These are phyloP conservation scores for Trichoderma sp. DNA, from an alignment of 2,329 filamentous ascomycete genomes.

Conservation along the genomic window DNA sequence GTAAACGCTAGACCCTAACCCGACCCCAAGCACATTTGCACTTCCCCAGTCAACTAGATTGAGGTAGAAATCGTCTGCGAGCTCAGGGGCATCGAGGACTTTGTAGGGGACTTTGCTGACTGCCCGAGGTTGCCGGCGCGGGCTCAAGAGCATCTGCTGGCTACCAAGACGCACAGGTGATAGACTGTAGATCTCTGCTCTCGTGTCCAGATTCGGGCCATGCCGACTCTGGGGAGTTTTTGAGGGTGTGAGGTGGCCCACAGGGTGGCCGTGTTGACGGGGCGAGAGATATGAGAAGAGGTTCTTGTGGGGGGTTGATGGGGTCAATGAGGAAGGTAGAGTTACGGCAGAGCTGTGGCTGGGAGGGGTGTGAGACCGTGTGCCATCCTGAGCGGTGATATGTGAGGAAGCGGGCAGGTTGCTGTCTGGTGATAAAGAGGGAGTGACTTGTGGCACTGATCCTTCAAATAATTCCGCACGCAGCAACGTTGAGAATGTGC, in stretches of 20 bases:
- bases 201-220: conserved; percentile 83
- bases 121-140: conserved; percentile 81
- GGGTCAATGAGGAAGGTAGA: conserved; percentile 76
- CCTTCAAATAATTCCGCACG: conserved; percentile 91
- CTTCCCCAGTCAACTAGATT: conserved; percentile 98
- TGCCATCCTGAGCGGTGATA: conserved; percentile 62
- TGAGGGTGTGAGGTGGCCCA: conserved; percentile 83
- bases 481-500: conserved; percentile 84
- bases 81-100: conserved; percentile 90
- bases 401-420: conserved; percentile 52
- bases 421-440: conserved; percentile 63
- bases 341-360: conserved; percentile 60
- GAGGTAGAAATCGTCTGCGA: conserved; percentile 96
- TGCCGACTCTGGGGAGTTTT: conserved; percentile 87
- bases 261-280: conserved; percentile 65
- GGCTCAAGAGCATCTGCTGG: conserved; percentile 89
- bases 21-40: conserved; percentile 90
- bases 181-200: conserved; percentile 91
- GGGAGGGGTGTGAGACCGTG: conserved; percentile 79
- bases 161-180: conserved; percentile 92
- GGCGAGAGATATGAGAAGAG: conserved; percentile 90
- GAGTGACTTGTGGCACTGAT: conserved; percentile 78
- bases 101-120: conserved; percentile 98
- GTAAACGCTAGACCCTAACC: conserved; percentile 89
- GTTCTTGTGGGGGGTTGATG: conserved; percentile 96